Percentiles rank a stretch among this genome's conserved stretches.
phyloP scores from a whole-genome alignment of 495 filamentous ascomycete species.

The Hyaloscypha finlandica region DNA sequence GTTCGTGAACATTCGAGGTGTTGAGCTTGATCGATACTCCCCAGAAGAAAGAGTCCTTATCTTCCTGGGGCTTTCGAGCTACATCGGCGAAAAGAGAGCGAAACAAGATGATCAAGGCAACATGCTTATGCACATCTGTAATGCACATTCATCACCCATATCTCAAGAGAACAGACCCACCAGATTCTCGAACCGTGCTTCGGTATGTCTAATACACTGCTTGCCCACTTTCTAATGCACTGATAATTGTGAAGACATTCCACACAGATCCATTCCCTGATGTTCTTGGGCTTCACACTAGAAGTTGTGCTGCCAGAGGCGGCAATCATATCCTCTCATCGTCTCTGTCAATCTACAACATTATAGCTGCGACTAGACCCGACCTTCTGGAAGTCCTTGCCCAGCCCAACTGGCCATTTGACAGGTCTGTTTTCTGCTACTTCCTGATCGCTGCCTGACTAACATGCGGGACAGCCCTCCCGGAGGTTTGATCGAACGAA shows the following conservation, averaged over 20 bases:
- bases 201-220: no score
- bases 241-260: not conserved
- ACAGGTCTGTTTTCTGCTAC: constrained; percentile 51
- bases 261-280: constrained; percentile 72
- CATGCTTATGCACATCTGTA: not conserved
- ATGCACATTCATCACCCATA: no score
- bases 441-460: no score
- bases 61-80: not conserved
- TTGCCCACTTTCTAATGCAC: no score
- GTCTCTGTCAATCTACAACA: constrained; percentile 62
- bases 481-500: no score
- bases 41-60: not conserved
- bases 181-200: no score
- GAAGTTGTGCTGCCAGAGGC: constrained; percentile 53
- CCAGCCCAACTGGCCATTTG: constrained; percentile 61
- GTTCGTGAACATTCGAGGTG: not conserved
- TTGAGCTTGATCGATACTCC: not conserved
- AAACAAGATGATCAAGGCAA: not conserved
- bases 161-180: no score
- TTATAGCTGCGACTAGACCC: constrained; percentile 62
- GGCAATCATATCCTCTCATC: constrained; percentile 63
- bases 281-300: constrained; percentile 63
- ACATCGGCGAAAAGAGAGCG: not conserved
- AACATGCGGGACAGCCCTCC: no score
- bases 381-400: constrained; percentile 62